Percentiles rank a stretch among this genome's conserved stretches.
phyloP scores from a whole-genome alignment of 108 stramenopile genomes.

The Nitzschia sp. region DNA sequence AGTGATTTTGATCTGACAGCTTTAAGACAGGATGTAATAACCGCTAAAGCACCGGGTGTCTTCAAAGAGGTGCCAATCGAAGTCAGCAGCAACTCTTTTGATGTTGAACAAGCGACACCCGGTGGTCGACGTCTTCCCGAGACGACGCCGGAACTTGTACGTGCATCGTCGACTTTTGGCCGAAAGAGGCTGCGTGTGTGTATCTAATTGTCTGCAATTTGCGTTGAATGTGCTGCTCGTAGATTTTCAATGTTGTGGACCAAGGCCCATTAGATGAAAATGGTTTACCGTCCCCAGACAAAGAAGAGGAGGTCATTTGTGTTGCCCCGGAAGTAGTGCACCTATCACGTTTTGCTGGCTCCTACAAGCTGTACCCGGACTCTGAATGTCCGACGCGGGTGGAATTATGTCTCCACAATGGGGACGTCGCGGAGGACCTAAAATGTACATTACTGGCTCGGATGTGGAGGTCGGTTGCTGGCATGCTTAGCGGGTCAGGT shows the following conservation, averaged over 20 bases:
- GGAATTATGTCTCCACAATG: constrained; percentile 74
- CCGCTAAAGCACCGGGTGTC: constrained; percentile 58
- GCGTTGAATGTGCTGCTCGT: no score
- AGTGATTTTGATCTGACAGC: constrained; percentile 44
- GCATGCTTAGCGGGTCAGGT: constrained; percentile 56
- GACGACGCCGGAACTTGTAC: constrained; percentile 17
- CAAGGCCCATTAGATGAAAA: constrained; percentile 67
- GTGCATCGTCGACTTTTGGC: neutral
- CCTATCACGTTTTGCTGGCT: constrained; percentile 73
- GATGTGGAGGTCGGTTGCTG: constrained; percentile 77
- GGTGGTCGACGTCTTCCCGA: constrained; percentile 23
- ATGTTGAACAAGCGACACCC: neutral
- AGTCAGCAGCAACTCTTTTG: neutral
- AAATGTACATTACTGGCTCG: constrained; percentile 53
- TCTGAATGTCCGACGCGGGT: constrained; percentile 45
- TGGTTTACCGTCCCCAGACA: constrained; percentile 18
- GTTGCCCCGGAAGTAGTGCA: constrained; percentile 83
- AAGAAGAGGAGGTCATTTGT: constrained; percentile 39
- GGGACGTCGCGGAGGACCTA: constrained; percentile 57
- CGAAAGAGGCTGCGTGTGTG: no score
- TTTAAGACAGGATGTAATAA: constrained; percentile 41
- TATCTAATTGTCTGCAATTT: neutral
- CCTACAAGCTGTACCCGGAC: constrained; percentile 62
- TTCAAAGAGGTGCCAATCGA: constrained; percentile 23
- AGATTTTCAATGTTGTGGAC: constrained; percentile 69